Evolutionary conservation across 805 yeast genomes (phyloP).

Genomic region (Candida patagonica): DNA sequence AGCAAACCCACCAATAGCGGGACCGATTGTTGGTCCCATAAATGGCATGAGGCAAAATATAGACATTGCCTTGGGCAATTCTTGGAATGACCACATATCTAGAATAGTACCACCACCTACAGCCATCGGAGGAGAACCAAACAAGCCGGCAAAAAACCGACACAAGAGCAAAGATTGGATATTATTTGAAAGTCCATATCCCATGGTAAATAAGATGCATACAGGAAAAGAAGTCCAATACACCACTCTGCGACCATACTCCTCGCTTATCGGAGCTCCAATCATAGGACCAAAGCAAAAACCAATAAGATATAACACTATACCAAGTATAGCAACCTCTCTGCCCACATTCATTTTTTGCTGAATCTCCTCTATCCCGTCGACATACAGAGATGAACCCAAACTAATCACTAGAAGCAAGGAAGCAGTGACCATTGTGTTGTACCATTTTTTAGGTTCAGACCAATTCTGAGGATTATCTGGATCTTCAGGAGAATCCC

Average conservation of each 20-base stretch:
- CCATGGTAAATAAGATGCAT: conserved; percentile 42
- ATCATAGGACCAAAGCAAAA: conserved; percentile 59
- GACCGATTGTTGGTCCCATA: conserved; percentile 69
- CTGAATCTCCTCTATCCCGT: conserved; percentile 39
- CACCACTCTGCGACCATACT: conserved; percentile 60
- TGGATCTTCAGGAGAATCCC: conserved; percentile 59
- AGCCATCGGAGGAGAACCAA: conserved; percentile 76
- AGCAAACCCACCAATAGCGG: conserved; percentile 48
- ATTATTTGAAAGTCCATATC: conserved; percentile 34
- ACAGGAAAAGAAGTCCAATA: conserved; percentile 47
- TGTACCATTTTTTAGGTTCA: conserved; percentile 26
- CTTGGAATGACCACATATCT: conserved; percentile 63
- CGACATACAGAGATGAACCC: conserved; percentile 38
- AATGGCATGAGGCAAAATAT: conserved; percentile 70
- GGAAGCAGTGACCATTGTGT: conserved; percentile 32
- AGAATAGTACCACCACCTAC: conserved; percentile 78
- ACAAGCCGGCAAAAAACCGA: conserved; percentile 65
- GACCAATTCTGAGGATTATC: conserved; percentile 53
- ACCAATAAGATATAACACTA: conserved; percentile 45
- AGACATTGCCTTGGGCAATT: conserved; percentile 63
- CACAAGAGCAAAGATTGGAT: conserved; percentile 38
- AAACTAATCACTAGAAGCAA: conserved; percentile 50
- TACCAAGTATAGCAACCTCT: conserved; percentile 38
- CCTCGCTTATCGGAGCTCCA: conserved; percentile 62
- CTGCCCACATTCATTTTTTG: conserved; percentile 32